Evolutionary conservation across 164 flowering plant species (phyloP).

Genomic region (Buxus sempervirens): DNA sequence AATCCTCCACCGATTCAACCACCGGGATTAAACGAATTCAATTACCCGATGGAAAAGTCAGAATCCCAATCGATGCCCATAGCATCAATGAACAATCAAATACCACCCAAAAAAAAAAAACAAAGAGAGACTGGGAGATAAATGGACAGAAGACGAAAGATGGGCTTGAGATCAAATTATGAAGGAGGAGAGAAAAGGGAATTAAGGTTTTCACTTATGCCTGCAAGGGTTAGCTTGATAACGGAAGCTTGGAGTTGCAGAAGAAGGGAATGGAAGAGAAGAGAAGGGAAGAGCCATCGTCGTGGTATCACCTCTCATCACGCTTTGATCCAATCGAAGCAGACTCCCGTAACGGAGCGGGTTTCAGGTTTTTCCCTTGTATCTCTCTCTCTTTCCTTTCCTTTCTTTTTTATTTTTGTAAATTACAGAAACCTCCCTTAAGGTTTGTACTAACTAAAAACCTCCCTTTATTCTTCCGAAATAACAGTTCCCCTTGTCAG

Average conservation of each 20-base stretch:
- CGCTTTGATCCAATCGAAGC: conserved; percentile 36
- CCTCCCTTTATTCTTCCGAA: no score
- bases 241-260: neutral
- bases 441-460: no score
- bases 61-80: conserved; percentile 1
- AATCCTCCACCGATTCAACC: conserved; percentile 7
- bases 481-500: no score
- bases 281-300: conserved; percentile 10
- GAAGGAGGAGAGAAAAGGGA: neutral
- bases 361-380: neutral
- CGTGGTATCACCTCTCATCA: conserved; percentile 10
- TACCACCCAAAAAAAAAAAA: neutral
- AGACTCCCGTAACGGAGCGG: conserved; percentile 2
- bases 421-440: no score
- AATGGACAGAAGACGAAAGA: neutral
- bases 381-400: neutral
- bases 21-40: neutral
- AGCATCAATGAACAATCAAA: neutral
- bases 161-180: neutral
- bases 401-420: neutral
- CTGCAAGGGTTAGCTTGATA: neutral
- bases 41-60: neutral
- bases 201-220: neutral
- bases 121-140: neutral
- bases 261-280: conserved; percentile 3